Conservation (phyloP, 2,329 filamentous ascomycete species). For the Aspergillus neoniger region DNA sequence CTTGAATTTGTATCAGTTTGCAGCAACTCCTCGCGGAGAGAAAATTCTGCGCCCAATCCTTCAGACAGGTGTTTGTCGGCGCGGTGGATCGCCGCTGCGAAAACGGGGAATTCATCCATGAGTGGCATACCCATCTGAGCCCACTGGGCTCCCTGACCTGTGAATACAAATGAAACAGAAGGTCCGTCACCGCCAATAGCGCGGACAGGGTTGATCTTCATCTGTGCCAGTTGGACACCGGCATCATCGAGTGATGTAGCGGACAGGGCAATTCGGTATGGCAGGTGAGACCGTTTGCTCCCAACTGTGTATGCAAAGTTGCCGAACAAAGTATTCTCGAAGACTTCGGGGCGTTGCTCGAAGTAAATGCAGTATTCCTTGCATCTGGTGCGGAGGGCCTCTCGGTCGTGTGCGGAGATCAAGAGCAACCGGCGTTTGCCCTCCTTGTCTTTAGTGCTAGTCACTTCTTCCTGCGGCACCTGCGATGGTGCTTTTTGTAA, state of each 20-base stretch:
- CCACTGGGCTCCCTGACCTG: conserved; percentile 42
- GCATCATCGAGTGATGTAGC: background rate
- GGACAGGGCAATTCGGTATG: too few relatives aligned
- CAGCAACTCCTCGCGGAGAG: background rate
- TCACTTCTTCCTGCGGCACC: background rate
- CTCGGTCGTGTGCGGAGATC: background rate
- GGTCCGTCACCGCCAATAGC: conserved; percentile 15
- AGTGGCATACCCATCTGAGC: conserved; percentile 36
- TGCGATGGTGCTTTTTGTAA: background rate
- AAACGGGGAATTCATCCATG: conserved; percentile 8
- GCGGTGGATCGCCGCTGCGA: background rate
- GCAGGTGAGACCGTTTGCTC: too few relatives aligned
- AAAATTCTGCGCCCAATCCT: background rate
- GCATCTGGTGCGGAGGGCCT: background rate
- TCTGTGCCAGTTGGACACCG: conserved; percentile 3
- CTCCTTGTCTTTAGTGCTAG: background rate
- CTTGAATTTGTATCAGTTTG: conserved; percentile 3
- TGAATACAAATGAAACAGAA: conserved; percentile 36
- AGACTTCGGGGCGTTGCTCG: background rate
- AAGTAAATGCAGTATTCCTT: background rate
- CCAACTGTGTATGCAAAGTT: too few relatives aligned
- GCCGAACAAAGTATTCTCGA: too few relatives aligned
- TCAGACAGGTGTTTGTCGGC: background rate
- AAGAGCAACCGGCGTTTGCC: background rate
- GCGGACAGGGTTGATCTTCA: background rate